phyloP scores from a whole-genome alignment of 2,329 filamentous ascomycete species.

The Chaetoscypha palmicola region DNA sequence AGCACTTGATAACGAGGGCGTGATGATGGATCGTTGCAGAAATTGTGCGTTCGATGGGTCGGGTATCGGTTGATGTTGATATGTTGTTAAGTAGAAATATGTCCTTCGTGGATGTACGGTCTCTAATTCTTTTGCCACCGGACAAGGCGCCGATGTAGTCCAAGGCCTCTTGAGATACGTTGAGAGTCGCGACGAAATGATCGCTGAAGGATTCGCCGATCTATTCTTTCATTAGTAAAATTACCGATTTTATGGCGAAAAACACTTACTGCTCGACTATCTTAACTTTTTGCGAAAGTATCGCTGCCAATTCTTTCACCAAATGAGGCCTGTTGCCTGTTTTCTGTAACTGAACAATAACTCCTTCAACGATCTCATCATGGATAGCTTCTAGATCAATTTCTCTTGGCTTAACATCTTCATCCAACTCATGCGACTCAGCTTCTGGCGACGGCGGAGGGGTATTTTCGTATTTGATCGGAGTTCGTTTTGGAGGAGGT shows the following conservation, averaged over 20 bases:
- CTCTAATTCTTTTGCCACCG: slow-evolving; percentile 87
- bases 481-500: slow-evolving; percentile 35
- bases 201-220: slow-evolving; percentile 89
- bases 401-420: slow-evolving; percentile 42
- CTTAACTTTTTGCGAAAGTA: slow-evolving; percentile 68
- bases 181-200: slow-evolving; percentile 87
- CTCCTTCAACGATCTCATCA: slow-evolving; percentile 90
- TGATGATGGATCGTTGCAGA: slow-evolving; percentile 59
- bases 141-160: slow-evolving; percentile 73
- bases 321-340: slow-evolving; percentile 89
- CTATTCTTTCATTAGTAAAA: slow-evolving; percentile 40
- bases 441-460: slow-evolving; percentile 69
- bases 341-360: slow-evolving; percentile 80
- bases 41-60: slow-evolving; percentile 47
- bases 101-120: slow-evolving; percentile 88
- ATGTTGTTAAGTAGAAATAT: slow-evolving; percentile 94
- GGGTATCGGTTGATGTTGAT: slow-evolving; percentile 73
- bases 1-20: slow-evolving; percentile 74
- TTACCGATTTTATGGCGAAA: slow-evolving; percentile 7
- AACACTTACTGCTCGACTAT: slow-evolving; percentile 82
- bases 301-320: slow-evolving; percentile 83
- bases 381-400: slow-evolving; percentile 79
- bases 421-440: slow-evolving; percentile 34
- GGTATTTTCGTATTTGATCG: slow-evolving; percentile 58
- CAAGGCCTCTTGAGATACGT: slow-evolving; percentile 83